phyloP scores from a whole-genome alignment of 2,329 filamentous ascomycete genomes.

The Aureobasidium sp. region DNA sequence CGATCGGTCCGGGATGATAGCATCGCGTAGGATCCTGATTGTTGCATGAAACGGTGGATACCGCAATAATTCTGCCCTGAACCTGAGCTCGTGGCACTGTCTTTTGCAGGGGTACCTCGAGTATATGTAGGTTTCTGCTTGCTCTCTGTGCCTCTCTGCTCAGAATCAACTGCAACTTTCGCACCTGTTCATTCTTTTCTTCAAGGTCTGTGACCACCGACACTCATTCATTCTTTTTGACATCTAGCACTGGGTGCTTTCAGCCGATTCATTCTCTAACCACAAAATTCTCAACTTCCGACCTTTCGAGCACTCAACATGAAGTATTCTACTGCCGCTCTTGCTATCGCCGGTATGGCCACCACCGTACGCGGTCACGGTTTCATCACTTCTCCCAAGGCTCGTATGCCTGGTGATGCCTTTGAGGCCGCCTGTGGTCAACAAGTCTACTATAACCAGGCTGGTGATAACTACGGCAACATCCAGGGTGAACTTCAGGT shows the following conservation, averaged over 20 bases:
- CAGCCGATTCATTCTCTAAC: constrained; percentile 8
- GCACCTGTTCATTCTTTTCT: constrained; percentile 17
- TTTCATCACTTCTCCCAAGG: constrained; percentile 42
- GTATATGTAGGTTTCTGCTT: constrained; percentile 14
- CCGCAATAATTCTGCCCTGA: background rate
- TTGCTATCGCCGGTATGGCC: constrained; percentile 39
- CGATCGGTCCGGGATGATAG: background rate
- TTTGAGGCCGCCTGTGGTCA: constrained; percentile 48
- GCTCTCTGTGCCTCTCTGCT: background rate
- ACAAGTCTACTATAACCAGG: constrained; percentile 49
- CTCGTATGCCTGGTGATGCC: constrained; percentile 46
- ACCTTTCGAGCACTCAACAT: constrained; percentile 20
- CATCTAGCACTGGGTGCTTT: constrained; percentile 22
- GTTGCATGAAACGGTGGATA: constrained; percentile 5
- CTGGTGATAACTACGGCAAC: constrained; percentile 50
- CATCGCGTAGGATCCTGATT: constrained; percentile 3
- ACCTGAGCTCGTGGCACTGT: constrained; percentile 5
- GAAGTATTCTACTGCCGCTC: constrained; percentile 33
- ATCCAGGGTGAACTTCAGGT: constrained; percentile 50
- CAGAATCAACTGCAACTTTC: constrained; percentile 4
- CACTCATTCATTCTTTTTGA: constrained; percentile 22
- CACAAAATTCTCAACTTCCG: constrained; percentile 8
- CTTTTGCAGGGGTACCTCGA: background rate
- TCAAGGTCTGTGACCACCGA: constrained; percentile 28
- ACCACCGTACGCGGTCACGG: constrained; percentile 48